phyloP scores from a whole-genome alignment of 192 early-diverging fungal genomes.

The Chytriomyces sp. region DNA sequence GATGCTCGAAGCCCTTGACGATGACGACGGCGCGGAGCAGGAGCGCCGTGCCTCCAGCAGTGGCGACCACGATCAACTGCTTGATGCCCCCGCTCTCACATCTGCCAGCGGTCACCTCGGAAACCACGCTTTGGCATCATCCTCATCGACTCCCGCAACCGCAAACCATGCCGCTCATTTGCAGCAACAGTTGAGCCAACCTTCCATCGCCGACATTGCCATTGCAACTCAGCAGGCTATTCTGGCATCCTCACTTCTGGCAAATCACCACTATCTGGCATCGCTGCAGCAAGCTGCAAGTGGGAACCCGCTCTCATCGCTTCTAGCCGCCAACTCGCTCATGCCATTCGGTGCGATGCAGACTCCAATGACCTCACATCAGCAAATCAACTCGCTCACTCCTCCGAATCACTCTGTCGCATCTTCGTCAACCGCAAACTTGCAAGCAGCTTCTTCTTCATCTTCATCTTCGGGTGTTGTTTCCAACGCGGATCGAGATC shows the following conservation, averaged over 20 bases:
- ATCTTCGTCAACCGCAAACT: neutral
- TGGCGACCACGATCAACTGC: neutral
- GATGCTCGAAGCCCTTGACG: conserved; percentile 33
- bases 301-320: neutral
- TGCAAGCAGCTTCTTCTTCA: neutral
- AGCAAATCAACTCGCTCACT: neutral
- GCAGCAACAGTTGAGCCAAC: neutral
- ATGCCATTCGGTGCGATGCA: neutral
- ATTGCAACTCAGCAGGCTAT: conserved; percentile 35
- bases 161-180: neutral
- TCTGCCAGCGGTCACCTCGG: neutral
- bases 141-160: neutral
- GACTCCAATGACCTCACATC: neutral
- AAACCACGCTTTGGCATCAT: no score
- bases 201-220: conserved; percentile 22
- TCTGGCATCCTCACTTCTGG: conserved; percentile 25
- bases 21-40: neutral
- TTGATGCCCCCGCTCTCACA: neutral
- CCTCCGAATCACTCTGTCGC: conserved; percentile 3
- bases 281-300: neutral
- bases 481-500: neutral
- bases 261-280: conserved; percentile 1
- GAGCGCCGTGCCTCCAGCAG: neutral
- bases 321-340: neutral
- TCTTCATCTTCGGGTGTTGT: neutral